Conservation (phyloP, 345 rosid genomes). For the Heritiera littoralis region DNA sequence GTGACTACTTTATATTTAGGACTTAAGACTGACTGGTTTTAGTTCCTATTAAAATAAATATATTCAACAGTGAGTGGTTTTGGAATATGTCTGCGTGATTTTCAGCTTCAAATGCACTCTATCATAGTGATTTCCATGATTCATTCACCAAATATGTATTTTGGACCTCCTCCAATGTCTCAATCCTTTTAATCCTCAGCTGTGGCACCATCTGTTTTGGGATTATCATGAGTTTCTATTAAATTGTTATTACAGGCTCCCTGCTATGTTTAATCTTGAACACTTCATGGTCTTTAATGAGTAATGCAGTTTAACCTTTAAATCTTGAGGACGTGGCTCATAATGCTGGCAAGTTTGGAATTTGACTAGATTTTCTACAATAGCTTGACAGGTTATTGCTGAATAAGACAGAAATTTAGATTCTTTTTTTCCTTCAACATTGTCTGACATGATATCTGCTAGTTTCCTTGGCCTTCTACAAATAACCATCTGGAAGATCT, state of each 20-base stretch:
- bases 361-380: not conserved
- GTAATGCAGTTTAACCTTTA: slow-evolving; percentile 1
- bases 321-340: not conserved
- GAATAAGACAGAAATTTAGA: not conserved
- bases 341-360: not conserved
- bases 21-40: not conserved
- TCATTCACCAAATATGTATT: no score
- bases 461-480: not conserved
- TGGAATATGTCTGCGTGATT: not conserved
- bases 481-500: not conserved
- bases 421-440: not conserved
- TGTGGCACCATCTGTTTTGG: not conserved
- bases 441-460: not conserved
- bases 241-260: not conserved
- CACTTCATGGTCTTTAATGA: not conserved
- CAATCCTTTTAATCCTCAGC: no score
- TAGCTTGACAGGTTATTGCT: not conserved
- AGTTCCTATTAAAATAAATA: not conserved
- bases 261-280: not conserved
- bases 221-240: not conserved
- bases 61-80: not conserved
- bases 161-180: no score
- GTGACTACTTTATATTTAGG: not conserved
- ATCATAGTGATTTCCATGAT: no score
- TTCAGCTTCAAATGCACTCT: not conserved